These are phyloP conservation scores for Selaginella tamariscina DNA, from an alignment of 75 land plant species.

Conservation along the genomic window DNA sequence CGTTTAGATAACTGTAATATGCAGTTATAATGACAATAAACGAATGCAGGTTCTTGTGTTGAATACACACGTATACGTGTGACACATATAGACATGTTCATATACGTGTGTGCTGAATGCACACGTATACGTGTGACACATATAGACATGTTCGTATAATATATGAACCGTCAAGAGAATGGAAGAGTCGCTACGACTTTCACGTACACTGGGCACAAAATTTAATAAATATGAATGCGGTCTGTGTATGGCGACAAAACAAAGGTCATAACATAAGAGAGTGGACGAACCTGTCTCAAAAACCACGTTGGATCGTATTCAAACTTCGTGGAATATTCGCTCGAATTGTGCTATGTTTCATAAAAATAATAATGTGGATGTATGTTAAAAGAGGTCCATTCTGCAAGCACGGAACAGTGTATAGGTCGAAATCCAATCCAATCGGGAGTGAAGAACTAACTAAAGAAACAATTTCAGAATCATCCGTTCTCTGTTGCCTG, in stretches of 20 bases:
- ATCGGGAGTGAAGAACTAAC: no score
- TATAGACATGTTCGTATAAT: neutral
- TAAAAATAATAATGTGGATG: no score
- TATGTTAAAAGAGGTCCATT: no score
- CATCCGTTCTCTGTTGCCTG: no score
- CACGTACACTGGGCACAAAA: neutral
- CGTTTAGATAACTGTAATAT: neutral
- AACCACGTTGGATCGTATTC: no score
- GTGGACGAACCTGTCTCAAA: no score
- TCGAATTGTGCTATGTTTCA: no score
- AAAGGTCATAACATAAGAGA: conserved; percentile 2
- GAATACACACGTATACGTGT: neutral
- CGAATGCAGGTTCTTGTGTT: neutral
- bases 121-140: neutral
- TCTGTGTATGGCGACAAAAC: neutral
- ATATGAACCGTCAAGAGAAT: neutral
- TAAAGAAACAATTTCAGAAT: no score
- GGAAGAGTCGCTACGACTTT: neutral
- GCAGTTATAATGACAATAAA: no score
- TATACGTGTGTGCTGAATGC: neutral
- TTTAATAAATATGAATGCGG: neutral
- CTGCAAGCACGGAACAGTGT: no score
- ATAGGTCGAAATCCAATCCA: no score
- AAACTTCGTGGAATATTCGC: no score
- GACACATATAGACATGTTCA: neutral